Base-by-base conservation (phyloP, 2,329 filamentous ascomycete species). In the Cladobotryum protrusum region DNA sequence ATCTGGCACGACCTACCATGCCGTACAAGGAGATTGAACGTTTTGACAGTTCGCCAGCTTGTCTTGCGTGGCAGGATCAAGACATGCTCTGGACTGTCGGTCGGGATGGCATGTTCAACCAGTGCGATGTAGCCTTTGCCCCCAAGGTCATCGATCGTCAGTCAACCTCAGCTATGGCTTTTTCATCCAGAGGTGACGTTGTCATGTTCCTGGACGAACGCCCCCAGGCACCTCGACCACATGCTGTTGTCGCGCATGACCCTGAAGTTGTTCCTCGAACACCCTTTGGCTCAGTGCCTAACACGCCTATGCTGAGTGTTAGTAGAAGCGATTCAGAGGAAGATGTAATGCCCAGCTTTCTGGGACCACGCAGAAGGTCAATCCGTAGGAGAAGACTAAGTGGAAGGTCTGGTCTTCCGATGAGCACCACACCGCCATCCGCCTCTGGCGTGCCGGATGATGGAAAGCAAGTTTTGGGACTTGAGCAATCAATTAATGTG, bases 11-110 rank as follows among this genome's bases (percentile, higher is more conserved):
- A 32, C 81, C 83, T 1, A 79, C 81, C 1, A 76, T 86, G 71
- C 82, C 83, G 0, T 85, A 83, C 60, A 83, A 84, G 55, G 79
- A 83, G 57, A 75, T 86, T 43, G 78, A 83, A 52, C 68, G 76
- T 36, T 85, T 84, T 55, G 75, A 79, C 18, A 71, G 62, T 24
- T 76, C 81, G 3, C 82, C 82, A 1, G 75, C 73, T 8, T 75
- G 75, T 2, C 62, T 86, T 14, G 64, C 83, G 6, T 87, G 83
- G 83, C 79, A 79, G 49, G 76, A 82, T 54, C 77, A 81, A 53
- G 82, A 85, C 54, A 72, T 85, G 42, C 65, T 87, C 1, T 87
- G 83, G 83, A 83, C 81, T 1, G 82, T 76, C 6, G 82, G 82
- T 1, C 74, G 72, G 19, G 82, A 86, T 55, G 79, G 80, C 0